These are phyloP conservation scores for Leccinum aurantiacum DNA, from an alignment of 768 basidiomycete genomes.

Conservation along the genomic window DNA sequence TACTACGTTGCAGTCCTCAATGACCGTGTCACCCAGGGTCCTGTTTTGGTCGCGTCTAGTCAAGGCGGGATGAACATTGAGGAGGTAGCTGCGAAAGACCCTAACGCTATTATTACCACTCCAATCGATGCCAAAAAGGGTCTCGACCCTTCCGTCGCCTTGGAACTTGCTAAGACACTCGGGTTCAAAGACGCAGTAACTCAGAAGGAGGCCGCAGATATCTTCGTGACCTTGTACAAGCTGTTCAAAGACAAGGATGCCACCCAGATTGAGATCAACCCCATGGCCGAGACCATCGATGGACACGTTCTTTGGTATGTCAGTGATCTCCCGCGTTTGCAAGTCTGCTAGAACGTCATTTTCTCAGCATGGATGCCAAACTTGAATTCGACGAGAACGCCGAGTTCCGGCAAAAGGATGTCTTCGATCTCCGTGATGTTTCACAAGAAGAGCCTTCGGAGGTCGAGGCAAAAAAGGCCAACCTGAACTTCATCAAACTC, in stretches of 20 bases:
- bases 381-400: constrained; percentile 99
- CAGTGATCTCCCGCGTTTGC: not conserved
- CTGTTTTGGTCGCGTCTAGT: constrained; percentile 89
- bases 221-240: constrained; percentile 91
- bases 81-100: constrained; percentile 96
- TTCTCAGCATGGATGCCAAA: constrained; percentile 95
- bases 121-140: constrained; percentile 86
- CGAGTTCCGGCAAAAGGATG: constrained; percentile 91
- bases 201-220: constrained; percentile 84
- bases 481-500: constrained; percentile 98
- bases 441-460: constrained; percentile 97
- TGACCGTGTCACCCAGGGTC: constrained; percentile 84
- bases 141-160: constrained; percentile 67
- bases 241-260: constrained; percentile 99
- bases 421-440: constrained; percentile 87
- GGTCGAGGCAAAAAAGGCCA: constrained; percentile 95
- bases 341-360: not conserved
- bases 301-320: constrained; percentile 89
- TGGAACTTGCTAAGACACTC: constrained; percentile 82
- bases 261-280: constrained; percentile 99
- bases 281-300: constrained; percentile 88
- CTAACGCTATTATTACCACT: constrained; percentile 91
- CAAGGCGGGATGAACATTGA: constrained; percentile 99
- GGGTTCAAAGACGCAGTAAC: constrained; percentile 77
- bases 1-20: constrained; percentile 98